Evolutionary conservation across 1,284 basidiomycete genomes (phyloP).

Genomic region (Ustilago bromivora): DNA sequence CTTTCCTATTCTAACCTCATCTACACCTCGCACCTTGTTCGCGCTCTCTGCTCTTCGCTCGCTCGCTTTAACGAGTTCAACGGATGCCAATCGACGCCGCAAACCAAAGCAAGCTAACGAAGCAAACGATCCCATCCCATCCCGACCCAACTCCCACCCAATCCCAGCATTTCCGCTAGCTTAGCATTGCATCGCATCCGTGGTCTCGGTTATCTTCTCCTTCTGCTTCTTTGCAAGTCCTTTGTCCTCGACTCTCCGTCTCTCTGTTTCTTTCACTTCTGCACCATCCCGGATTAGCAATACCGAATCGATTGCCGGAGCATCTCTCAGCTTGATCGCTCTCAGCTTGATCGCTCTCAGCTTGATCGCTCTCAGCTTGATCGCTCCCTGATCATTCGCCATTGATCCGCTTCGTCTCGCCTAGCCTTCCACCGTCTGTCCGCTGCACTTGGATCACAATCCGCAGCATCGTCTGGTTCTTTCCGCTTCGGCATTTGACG

Average conservation of each 20-base stretch:
- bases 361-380: neutral
- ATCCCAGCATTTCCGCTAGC: neutral
- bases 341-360: neutral
- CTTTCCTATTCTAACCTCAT: neutral
- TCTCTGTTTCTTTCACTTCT: neutral
- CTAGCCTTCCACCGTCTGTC: neutral
- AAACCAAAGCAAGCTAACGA: neutral
- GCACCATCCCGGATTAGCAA: slow-evolving; percentile 2
- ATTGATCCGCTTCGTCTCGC: neutral
- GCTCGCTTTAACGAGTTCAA: neutral
- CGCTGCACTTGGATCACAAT: neutral
- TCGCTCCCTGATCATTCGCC: neutral
- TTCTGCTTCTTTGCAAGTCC: no score
- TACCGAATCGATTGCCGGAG: neutral
- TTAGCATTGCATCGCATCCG: neutral
- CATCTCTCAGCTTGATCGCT: neutral
- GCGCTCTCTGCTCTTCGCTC: neutral
- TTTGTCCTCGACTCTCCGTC: neutral
- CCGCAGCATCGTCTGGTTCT: slow-evolving; percentile 2
- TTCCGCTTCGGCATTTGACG: neutral
- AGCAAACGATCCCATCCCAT: neutral
- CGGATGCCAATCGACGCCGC: neutral
- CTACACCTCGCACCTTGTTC: no score
- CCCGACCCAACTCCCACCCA: neutral
- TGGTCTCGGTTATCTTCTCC: neutral